Conservation (phyloP, 352 stramenopile species). For the Phytophthora cryptogea region DNA sequence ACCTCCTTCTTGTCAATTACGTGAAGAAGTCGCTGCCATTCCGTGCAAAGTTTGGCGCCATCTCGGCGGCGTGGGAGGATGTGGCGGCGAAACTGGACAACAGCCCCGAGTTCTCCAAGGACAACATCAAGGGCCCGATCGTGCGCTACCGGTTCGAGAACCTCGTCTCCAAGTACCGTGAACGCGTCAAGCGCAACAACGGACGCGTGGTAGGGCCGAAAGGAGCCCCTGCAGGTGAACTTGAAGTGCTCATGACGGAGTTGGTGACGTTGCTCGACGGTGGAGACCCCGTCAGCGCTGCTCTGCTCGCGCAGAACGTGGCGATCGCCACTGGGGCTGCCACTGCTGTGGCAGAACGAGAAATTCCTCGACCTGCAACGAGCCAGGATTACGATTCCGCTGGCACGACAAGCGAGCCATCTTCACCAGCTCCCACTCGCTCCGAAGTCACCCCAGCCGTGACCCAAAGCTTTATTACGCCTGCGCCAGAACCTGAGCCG, state of each 20-base stretch:
- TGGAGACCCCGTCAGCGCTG: slow-evolving; percentile 30
- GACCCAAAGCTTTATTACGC: slow-evolving; percentile 24
- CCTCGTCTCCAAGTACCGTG: slow-evolving; percentile 36
- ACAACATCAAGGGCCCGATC: slow-evolving; percentile 37
- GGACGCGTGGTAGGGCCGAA: slow-evolving; percentile 33
- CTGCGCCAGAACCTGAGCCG: slow-evolving; percentile 2
- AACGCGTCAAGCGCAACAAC: slow-evolving; percentile 37
- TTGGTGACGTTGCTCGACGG: slow-evolving; percentile 34
- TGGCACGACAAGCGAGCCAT: slow-evolving; percentile 24
- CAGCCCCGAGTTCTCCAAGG: slow-evolving; percentile 33
- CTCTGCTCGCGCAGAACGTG: slow-evolving; percentile 32
- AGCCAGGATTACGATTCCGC: slow-evolving; percentile 25
- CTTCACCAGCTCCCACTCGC: slow-evolving; percentile 5
- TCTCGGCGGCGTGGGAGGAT: slow-evolving; percentile 39
- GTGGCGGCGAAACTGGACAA: slow-evolving; percentile 34
- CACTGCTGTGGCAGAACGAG: slow-evolving; percentile 1
- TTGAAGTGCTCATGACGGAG: slow-evolving; percentile 43
- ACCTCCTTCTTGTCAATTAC: slow-evolving; percentile 32
- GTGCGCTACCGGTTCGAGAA: slow-evolving; percentile 47
- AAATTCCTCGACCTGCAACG: slow-evolving; percentile 5
- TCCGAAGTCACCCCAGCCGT: slow-evolving; percentile 6
- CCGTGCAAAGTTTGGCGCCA: slow-evolving; percentile 39
- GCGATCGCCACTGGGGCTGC: slow-evolving; percentile 22
- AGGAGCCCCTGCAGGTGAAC: slow-evolving; percentile 31
- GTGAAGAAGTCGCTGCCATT: slow-evolving; percentile 39